phyloP scores from a whole-genome alignment of 805 yeast species.

The Cephaloascus fragrans region DNA sequence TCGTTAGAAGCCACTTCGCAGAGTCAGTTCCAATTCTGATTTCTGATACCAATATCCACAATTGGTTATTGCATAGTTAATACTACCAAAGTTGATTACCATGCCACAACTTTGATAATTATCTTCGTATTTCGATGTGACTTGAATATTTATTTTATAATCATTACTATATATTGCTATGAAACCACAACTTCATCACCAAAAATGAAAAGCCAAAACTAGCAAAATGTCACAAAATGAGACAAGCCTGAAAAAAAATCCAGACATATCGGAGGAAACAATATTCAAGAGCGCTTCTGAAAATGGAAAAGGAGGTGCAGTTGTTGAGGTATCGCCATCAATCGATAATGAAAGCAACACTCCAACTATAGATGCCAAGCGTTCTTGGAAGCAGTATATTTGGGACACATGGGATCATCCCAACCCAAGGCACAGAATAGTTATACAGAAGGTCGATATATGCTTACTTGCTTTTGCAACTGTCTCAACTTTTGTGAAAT shows the following conservation, averaged over 20 bases:
- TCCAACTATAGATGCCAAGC: background rate
- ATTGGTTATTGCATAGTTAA: no score
- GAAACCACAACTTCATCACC: background rate
- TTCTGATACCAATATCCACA: no score
- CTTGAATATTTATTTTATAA: no score
- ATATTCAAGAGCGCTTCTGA: background rate
- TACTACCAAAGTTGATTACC: no score
- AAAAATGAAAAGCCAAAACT: no score
- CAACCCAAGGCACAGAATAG: constrained; percentile 3
- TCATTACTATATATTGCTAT: background rate
- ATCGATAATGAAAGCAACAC: background rate
- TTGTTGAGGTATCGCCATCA: background rate
- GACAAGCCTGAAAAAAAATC: background rate
- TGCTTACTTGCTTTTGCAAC: constrained; percentile 4
- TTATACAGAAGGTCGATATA: constrained; percentile 2
- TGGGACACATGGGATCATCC: constrained; percentile 5
- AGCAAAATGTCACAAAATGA: background rate
- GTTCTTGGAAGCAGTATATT: background rate
- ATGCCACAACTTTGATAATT: no score
- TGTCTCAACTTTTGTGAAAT: constrained; percentile 4
- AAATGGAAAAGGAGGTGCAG: background rate
- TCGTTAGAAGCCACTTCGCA: no score
- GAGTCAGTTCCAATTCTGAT: no score
- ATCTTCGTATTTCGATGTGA: background rate
- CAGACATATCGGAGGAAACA: background rate